These are phyloP conservation scores for Venturia nashicola DNA, from an alignment of 2,329 filamentous ascomycete species.

Conservation along the genomic window DNA sequence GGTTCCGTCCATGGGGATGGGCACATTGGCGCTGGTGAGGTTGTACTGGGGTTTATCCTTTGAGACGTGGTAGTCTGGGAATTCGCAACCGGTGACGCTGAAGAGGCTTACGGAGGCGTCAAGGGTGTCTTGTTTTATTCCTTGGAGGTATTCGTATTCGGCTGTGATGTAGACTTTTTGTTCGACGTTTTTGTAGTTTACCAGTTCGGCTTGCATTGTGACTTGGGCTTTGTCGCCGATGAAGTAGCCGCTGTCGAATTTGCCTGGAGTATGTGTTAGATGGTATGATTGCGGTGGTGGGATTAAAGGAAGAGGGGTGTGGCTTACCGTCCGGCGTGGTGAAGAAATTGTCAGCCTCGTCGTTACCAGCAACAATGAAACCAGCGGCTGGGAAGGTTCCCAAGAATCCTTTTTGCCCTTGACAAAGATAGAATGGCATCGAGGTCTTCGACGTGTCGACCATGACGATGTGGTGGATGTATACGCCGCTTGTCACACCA, in stretches of 20 bases:
- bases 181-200: slow-evolving; percentile 2
- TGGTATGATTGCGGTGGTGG: background rate
- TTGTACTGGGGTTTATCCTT: slow-evolving; percentile 8
- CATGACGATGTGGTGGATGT: slow-evolving; percentile 8
- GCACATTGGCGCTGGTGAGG: slow-evolving; percentile 5
- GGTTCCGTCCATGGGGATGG: slow-evolving; percentile 8
- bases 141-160: slow-evolving; percentile 6
- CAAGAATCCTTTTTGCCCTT: slow-evolving; percentile 5
- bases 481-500: slow-evolving; percentile 1
- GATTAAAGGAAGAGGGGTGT: background rate
- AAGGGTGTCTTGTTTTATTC: background rate
- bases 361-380: slow-evolving; percentile 7
- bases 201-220: slow-evolving; percentile 1
- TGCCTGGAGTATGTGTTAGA: background rate
- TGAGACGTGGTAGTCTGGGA: slow-evolving; percentile 8
- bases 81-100: slow-evolving; percentile 8
- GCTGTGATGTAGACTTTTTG: slow-evolving; percentile 6
- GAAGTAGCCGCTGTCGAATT: slow-evolving; percentile 4
- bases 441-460: slow-evolving; percentile 2
- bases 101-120: slow-evolving; percentile 5
- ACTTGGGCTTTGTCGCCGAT: background rate
- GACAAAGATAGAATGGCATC: slow-evolving; percentile 9
- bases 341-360: slow-evolving; percentile 8
- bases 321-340: slow-evolving; percentile 6
- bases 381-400: slow-evolving; percentile 8